phyloP scores from a whole-genome alignment of 331 rosid genomes.

The Quercus phellos region DNA sequence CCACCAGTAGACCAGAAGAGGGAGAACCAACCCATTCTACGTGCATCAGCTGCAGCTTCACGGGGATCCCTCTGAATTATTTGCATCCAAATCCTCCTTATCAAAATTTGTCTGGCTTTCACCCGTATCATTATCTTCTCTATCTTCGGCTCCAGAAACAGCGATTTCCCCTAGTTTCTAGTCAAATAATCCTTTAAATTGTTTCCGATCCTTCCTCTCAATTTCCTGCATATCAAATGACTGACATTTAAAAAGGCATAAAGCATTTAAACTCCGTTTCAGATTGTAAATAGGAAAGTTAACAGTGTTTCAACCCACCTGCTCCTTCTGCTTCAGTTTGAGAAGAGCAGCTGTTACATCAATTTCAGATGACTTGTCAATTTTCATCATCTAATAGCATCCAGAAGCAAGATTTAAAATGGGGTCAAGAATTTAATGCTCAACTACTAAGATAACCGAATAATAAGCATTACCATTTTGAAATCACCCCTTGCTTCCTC shows the following conservation, averaged over 20 bases:
- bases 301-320: slow-evolving; percentile 41
- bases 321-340: slow-evolving; percentile 73
- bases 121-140: slow-evolving; percentile 26
- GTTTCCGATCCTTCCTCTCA: slow-evolving; percentile 72
- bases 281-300: background rate
- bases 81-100: slow-evolving; percentile 35
- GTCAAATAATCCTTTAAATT: slow-evolving; percentile 89
- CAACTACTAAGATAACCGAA: background rate
- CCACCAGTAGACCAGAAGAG: slow-evolving; percentile 49
- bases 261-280: background rate
- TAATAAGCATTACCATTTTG: slow-evolving; percentile 44
- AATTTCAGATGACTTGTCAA: slow-evolving; percentile 68
- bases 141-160: slow-evolving; percentile 40
- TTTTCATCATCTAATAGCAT: slow-evolving; percentile 62
- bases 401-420: slow-evolving; percentile 13
- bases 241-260: background rate
- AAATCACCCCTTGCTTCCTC: slow-evolving; percentile 87
- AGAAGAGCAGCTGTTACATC: slow-evolving; percentile 77
- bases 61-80: slow-evolving; percentile 39
- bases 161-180: slow-evolving; percentile 93
- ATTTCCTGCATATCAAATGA: slow-evolving; percentile 53
- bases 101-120: slow-evolving; percentile 38
- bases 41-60: slow-evolving; percentile 38
- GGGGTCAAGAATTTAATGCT: background rate
- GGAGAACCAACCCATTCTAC: slow-evolving; percentile 52